Percentiles rank a stretch among this genome's conserved stretches.
These are phyloP conservation scores for Sonneratia alba DNA, from an alignment of 345 rosid species.

Conservation along the genomic window DNA sequence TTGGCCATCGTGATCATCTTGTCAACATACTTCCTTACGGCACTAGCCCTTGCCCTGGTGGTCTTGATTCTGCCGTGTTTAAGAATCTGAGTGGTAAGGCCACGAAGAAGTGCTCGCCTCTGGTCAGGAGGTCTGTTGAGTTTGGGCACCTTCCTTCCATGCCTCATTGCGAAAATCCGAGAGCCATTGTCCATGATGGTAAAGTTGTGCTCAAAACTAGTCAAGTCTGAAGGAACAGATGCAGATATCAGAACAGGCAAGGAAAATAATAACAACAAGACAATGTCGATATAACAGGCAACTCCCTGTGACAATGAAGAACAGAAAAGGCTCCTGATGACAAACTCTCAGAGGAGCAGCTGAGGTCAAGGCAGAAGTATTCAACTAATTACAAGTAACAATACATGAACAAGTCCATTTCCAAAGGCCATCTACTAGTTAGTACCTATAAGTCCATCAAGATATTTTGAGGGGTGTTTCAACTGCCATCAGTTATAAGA, in stretches of 20 bases:
- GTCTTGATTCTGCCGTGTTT: conserved; percentile 86
- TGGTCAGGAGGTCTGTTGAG: conserved; percentile 93
- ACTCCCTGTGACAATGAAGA: neutral
- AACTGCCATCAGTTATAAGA: neutral
- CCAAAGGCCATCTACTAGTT: neutral
- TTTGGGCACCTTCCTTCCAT: conserved; percentile 75
- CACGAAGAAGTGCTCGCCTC: conserved; percentile 68
- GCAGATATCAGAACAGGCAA: neutral
- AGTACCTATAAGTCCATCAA: neutral
- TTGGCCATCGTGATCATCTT: conserved; percentile 90
- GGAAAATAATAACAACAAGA: neutral
- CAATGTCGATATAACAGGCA: neutral
- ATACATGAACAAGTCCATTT: neutral
- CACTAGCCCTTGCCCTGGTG: conserved; percentile 80
- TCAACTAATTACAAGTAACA: neutral
- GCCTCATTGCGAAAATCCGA: conserved; percentile 74
- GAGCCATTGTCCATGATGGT: conserved; percentile 37
- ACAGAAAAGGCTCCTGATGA: neutral
- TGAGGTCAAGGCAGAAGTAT: neutral
- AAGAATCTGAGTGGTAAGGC: conserved; percentile 87
- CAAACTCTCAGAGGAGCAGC: neutral
- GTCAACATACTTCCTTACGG: conserved; percentile 78
- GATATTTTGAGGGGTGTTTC: neutral
- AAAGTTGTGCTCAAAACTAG: conserved; percentile 38
- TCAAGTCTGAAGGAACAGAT: conserved; percentile 25